A percentile compares a stretch with the other conserved stretches of the same genome.
Evolutionary conservation across 805 yeast genomes (phyloP).

Genomic region (Blastobotrys peoriensis): DNA sequence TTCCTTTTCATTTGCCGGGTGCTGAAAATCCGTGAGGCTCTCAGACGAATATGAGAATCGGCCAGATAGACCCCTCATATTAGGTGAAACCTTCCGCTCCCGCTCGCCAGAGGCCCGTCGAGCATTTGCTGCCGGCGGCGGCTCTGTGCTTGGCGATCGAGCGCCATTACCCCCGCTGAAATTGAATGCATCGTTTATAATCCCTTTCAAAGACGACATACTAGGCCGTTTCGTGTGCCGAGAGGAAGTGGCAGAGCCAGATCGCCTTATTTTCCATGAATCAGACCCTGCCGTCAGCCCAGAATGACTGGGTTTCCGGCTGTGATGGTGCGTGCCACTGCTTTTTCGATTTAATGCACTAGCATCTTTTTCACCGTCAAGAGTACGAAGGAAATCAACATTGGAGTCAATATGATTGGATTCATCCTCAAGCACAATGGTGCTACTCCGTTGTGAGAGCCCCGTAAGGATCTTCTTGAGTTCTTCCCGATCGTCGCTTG

Average conservation of each 20-base stretch:
- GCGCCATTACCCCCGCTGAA: background rate
- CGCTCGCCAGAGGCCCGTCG: background rate
- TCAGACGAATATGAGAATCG: slow-evolving; percentile 12
- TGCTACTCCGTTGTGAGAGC: slow-evolving; percentile 27
- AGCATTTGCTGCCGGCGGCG: background rate
- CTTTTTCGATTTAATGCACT: background rate
- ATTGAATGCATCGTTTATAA: slow-evolving; percentile 16
- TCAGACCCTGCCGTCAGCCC: background rate
- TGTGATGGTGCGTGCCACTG: background rate
- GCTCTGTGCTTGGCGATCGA: background rate
- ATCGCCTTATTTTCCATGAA: slow-evolving; percentile 8
- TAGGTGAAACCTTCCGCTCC: background rate
- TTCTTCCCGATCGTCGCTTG: slow-evolving; percentile 20
- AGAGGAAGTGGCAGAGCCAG: slow-evolving; percentile 10
- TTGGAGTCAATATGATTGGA: slow-evolving; percentile 29
- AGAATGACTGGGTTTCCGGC: slow-evolving; percentile 11
- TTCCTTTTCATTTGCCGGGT: background rate
- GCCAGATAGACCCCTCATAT: slow-evolving; percentile 6
- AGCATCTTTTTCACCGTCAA: slow-evolving; percentile 19
- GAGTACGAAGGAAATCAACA: slow-evolving; percentile 31
- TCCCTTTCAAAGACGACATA: slow-evolving; percentile 17
- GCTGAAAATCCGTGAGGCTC: slow-evolving; percentile 6
- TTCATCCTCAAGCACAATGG: slow-evolving; percentile 27
- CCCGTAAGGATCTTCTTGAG: slow-evolving; percentile 32
- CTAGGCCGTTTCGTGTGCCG: slow-evolving; percentile 16